These are phyloP conservation scores for Stentor roeselii DNA, from an alignment of 73 alveolate genomes.

Conservation along the genomic window DNA sequence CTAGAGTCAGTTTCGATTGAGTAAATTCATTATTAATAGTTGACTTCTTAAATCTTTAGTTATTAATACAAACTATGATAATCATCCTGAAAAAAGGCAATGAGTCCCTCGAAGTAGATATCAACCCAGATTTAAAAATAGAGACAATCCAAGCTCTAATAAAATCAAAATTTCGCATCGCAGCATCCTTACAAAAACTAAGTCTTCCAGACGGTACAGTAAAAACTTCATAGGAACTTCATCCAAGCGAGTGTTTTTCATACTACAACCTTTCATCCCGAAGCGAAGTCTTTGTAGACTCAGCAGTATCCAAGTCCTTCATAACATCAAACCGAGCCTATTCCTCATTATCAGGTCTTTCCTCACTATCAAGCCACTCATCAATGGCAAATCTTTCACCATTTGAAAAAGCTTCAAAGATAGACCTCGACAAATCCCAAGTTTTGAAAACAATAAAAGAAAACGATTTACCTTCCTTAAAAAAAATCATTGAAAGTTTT, in stretches of 20 bases:
- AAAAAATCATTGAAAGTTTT: too few species aligned
- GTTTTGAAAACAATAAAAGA: neutral
- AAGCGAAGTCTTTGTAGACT: neutral
- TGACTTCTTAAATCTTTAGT: too few species aligned
- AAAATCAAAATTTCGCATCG: neutral
- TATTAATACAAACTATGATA: too few species aligned
- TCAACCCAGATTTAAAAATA: neutral
- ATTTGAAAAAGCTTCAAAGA: neutral
- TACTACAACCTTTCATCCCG: neutral
- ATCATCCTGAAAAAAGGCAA: neutral
- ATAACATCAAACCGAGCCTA: neutral
- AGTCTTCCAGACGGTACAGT: neutral
- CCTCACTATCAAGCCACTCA: neutral
- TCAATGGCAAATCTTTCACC: neutral
- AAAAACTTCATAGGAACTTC: neutral
- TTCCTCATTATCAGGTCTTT: neutral
- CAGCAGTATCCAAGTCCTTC: neutral
- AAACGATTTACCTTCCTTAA: too few species aligned
- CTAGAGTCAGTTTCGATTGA: too few species aligned
- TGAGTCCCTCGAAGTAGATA: neutral
- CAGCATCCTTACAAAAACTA: neutral
- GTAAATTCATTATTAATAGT: too few species aligned
- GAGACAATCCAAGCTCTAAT: neutral
- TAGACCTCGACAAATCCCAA: neutral
- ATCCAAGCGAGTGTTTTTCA: neutral